phyloP scores from a whole-genome alignment of 1,284 basidiomycete species.

The Moesziomyces antarcticus region DNA sequence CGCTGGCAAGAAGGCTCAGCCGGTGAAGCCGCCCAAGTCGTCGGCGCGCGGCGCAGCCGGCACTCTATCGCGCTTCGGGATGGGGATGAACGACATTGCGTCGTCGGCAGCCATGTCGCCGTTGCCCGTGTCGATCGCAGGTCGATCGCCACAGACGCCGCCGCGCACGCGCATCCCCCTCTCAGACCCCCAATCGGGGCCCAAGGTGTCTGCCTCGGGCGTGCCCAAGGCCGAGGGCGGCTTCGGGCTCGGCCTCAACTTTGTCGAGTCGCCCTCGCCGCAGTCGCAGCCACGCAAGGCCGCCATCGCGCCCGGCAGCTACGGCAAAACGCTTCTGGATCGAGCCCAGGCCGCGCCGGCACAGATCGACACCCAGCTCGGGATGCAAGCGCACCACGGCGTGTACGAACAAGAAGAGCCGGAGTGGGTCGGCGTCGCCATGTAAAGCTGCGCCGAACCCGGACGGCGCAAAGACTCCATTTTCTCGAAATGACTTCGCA shows the following conservation, averaged over 20 bases:
- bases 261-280: constrained; percentile 43
- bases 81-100: constrained; percentile 26
- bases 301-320: constrained; percentile 22
- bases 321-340: constrained; percentile 18
- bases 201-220: constrained; percentile 35
- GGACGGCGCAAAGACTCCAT: background rate
- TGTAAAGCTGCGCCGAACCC: constrained; percentile 23
- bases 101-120: constrained; percentile 41
- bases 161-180: constrained; percentile 19
- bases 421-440: constrained; percentile 46
- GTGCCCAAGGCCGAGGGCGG: constrained; percentile 34
- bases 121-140: constrained; percentile 44
- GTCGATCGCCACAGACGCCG: constrained; percentile 45
- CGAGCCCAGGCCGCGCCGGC: constrained; percentile 7
- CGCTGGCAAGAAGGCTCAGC: constrained; percentile 13
- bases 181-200: constrained; percentile 10
- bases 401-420: constrained; percentile 22
- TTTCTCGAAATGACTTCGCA: background rate
- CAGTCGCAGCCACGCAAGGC: constrained; percentile 25
- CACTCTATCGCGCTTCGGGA: constrained; percentile 18
- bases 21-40: constrained; percentile 48
- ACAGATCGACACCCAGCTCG: constrained; percentile 2
- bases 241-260: constrained; percentile 47
- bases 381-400: constrained; percentile 1
- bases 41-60: constrained; percentile 23